Percentiles rank a stretch among this genome's conserved stretches.
phyloP scores from a whole-genome alignment of 352 stramenopile species.

The Pythium phragmitis region DNA sequence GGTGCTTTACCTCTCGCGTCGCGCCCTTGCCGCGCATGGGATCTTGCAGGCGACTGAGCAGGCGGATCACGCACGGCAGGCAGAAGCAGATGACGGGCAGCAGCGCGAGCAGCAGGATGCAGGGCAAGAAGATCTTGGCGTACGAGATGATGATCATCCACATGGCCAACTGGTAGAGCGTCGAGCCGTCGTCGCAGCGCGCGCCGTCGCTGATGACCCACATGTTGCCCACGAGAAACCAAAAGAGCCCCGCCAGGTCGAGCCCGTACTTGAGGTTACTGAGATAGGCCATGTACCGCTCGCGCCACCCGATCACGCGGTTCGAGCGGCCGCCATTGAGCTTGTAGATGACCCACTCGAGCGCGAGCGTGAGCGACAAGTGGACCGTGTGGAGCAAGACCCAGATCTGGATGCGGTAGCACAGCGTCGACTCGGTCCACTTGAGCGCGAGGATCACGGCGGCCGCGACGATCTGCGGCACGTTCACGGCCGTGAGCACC shows the following conservation, averaged over 20 bases:
- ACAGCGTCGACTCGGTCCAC: conserved; percentile 69
- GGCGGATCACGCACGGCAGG: conserved; percentile 90
- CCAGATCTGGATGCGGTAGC: conserved; percentile 85
- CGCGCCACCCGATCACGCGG: conserved; percentile 53
- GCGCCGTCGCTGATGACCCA: conserved; percentile 86
- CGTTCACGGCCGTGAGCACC: conserved; percentile 72
- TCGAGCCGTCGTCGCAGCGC: conserved; percentile 72
- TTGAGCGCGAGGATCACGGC: conserved; percentile 59
- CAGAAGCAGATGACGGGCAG: conserved; percentile 94
- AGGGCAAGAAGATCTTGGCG: conserved; percentile 92
- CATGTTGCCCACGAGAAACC: conserved; percentile 89
- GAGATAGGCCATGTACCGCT: conserved; percentile 66
- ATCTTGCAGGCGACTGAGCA: conserved; percentile 89
- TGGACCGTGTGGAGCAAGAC: conserved; percentile 76
- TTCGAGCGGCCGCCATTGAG: conserved; percentile 59
- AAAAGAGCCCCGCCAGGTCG: conserved; percentile 76
- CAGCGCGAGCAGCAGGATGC: conserved; percentile 85
- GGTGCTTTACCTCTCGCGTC: conserved; percentile 51
- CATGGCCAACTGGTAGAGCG: conserved; percentile 82
- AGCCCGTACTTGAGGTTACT: conserved; percentile 83
- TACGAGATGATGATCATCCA: conserved; percentile 93
- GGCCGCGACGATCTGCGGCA: conserved; percentile 69
- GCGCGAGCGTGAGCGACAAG: conserved; percentile 56
- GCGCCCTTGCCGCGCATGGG: conserved; percentile 86
- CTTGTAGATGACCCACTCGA: conserved; percentile 81